phyloP scores from a whole-genome alignment of 129 eudicot species.

The Flaveria ramosissima region DNA sequence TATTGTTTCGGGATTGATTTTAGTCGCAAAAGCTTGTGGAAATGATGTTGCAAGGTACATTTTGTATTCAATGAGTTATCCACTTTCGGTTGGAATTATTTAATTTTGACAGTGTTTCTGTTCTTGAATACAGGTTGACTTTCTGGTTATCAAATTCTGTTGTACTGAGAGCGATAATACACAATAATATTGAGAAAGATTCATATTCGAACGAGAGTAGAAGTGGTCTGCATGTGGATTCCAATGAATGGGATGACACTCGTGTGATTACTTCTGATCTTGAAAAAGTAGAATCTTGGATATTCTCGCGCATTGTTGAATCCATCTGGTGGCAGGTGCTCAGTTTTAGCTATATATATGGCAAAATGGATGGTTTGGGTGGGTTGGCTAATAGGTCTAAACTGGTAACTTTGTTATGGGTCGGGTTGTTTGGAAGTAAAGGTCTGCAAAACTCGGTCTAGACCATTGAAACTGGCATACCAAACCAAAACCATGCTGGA shows the following conservation, averaged over 20 bases:
- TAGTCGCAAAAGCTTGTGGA: constrained; percentile 92
- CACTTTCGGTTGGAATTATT: constrained; percentile 7
- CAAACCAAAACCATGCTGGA: not conserved
- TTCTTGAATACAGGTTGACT: constrained; percentile 60
- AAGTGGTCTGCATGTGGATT: constrained; percentile 23
- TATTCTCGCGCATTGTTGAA: constrained; percentile 77
- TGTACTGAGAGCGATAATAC: constrained; percentile 67
- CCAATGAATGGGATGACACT: constrained; percentile 56
- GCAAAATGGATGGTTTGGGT: not conserved
- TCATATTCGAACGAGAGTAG: constrained; percentile 32
- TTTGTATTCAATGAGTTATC: constrained; percentile 17
- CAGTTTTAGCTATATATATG: not conserved
- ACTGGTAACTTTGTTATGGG: not conserved
- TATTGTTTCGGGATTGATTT: constrained; percentile 73
- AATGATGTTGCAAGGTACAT: constrained; percentile 92
- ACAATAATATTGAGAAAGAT: constrained; percentile 42
- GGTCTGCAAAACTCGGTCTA: not conserved
- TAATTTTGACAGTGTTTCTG: constrained; percentile 12
- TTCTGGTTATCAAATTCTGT: constrained; percentile 89
- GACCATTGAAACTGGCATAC: not conserved
- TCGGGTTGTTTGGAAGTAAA: not conserved
- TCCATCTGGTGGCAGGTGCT: constrained; percentile 98
- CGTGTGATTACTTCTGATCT: constrained; percentile 49
- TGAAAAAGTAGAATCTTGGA: constrained; percentile 85
- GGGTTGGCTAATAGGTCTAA: not conserved